These are phyloP conservation scores for Coemansia sp. DNA, from an alignment of 192 early-diverging fungal genomes.

Conservation along the genomic window DNA sequence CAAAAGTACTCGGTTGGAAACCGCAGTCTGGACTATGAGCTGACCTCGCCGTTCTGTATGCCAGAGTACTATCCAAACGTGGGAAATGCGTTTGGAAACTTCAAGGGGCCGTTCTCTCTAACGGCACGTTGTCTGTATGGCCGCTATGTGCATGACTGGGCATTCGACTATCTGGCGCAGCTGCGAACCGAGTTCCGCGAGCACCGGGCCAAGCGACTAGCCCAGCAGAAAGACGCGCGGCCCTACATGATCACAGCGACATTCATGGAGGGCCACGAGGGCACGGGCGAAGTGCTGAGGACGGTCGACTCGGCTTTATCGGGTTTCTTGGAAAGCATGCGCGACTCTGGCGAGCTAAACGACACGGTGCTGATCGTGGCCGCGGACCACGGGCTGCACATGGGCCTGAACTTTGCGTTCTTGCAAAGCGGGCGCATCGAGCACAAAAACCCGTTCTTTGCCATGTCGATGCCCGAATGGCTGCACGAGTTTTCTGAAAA, in stretches of 20 bases:
- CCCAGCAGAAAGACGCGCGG: background rate
- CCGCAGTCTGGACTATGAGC: constrained; percentile 58
- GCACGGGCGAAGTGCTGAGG: constrained; percentile 44
- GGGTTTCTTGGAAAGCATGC: constrained; percentile 25
- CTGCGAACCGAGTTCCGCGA: constrained; percentile 27
- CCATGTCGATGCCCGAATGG: constrained; percentile 37
- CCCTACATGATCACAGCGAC: constrained; percentile 43
- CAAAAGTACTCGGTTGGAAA: constrained; percentile 38
- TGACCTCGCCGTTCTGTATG: constrained; percentile 60
- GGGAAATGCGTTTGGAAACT: constrained; percentile 60
- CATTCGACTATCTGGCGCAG: constrained; percentile 42
- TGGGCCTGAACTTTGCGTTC: constrained; percentile 53
- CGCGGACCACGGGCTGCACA: constrained; percentile 48
- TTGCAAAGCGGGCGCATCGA: constrained; percentile 45
- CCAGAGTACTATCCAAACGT: constrained; percentile 55
- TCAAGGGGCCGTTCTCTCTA: constrained; percentile 48
- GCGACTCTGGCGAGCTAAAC: constrained; percentile 39
- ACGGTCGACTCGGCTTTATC: constrained; percentile 33
- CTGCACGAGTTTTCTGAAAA: constrained; percentile 33
- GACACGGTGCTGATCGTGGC: constrained; percentile 39
- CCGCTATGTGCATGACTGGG: constrained; percentile 45
- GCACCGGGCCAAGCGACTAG: background rate
- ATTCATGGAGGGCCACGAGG: constrained; percentile 51
- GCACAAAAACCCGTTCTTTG: constrained; percentile 52
- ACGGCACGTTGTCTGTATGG: constrained; percentile 47